A percentile compares a stretch with the other conserved stretches of the same genome.
Conservation (phyloP, 2,329 filamentous ascomycete genomes). For the Apiospora marii region DNA sequence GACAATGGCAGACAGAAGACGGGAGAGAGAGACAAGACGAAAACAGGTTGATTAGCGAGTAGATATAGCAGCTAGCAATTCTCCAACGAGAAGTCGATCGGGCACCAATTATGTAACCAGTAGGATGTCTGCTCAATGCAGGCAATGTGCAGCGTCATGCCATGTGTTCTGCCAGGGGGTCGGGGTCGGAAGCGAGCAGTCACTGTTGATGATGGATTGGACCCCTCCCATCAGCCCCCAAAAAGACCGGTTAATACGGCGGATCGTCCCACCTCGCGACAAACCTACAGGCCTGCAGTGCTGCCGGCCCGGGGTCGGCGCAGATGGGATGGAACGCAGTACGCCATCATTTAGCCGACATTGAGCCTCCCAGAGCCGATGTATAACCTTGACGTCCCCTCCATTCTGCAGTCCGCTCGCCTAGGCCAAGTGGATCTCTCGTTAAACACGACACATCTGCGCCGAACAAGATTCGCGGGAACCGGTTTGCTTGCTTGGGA, state of each 20-base stretch:
- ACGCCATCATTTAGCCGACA: slow-evolving; percentile 16
- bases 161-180: neutral
- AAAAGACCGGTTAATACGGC: slow-evolving; percentile 13
- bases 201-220: neutral
- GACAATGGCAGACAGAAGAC: neutral
- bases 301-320: slow-evolving; percentile 5
- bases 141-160: neutral
- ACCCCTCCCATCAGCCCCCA: neutral
- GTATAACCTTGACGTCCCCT: neutral
- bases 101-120: neutral
- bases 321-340: neutral
- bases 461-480: neutral
- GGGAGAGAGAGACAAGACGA: neutral
- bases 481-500: neutral
- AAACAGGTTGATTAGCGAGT: neutral
- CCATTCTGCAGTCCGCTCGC: neutral
- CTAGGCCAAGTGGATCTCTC: neutral
- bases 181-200: neutral
- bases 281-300: neutral
- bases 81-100: neutral
- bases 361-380: slow-evolving; percentile 6
- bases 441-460: neutral
- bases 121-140: neutral
- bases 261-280: neutral
- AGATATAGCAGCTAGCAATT: neutral